Evolutionary conservation across 1,139 yeast species (phyloP).

Genomic region (Wickerhamomyces sp.): DNA sequence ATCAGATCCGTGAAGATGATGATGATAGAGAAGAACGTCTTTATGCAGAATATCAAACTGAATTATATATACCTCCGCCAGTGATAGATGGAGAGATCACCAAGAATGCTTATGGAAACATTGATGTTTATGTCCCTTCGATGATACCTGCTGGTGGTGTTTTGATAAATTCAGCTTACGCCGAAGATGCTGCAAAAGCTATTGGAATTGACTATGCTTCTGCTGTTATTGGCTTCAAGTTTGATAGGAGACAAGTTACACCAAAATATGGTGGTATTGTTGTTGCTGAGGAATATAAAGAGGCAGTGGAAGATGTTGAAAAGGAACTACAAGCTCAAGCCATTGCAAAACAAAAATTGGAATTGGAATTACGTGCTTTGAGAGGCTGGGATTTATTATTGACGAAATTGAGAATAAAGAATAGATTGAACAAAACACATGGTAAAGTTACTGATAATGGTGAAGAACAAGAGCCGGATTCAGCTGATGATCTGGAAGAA

Average conservation of each 20-base stretch:
- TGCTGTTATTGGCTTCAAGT: conserved; percentile 86
- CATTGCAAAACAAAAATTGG: conserved; percentile 40
- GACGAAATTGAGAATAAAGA: conserved; percentile 64
- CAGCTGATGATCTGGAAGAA: conserved; percentile 10
- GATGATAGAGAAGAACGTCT: conserved; percentile 54
- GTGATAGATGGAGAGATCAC: conserved; percentile 57
- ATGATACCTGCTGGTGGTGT: conserved; percentile 85
- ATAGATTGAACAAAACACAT: conserved; percentile 61
- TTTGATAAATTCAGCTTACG: conserved; percentile 50
- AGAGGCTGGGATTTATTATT: conserved; percentile 71
- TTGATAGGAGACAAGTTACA: conserved; percentile 48
- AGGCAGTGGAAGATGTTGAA: conserved; percentile 59
- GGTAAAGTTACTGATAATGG: conserved; percentile 44
- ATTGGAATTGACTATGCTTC: conserved; percentile 76
- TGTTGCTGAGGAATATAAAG: conserved; percentile 57
- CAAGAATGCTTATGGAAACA: conserved; percentile 75
- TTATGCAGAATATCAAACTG: conserved; percentile 78
- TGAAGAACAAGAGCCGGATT: conserved; percentile 15
- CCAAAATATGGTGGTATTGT: conserved; percentile 78
- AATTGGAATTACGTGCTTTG: conserved; percentile 50
- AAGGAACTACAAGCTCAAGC: conserved; percentile 56
- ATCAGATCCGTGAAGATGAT: conserved; percentile 28
- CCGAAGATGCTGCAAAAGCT: conserved; percentile 66
- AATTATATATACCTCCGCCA: conserved; percentile 61
- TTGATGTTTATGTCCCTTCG: conserved; percentile 68